phyloP scores from a whole-genome alignment of 768 basidiomycete genomes.

The Kwoniella sp. region DNA sequence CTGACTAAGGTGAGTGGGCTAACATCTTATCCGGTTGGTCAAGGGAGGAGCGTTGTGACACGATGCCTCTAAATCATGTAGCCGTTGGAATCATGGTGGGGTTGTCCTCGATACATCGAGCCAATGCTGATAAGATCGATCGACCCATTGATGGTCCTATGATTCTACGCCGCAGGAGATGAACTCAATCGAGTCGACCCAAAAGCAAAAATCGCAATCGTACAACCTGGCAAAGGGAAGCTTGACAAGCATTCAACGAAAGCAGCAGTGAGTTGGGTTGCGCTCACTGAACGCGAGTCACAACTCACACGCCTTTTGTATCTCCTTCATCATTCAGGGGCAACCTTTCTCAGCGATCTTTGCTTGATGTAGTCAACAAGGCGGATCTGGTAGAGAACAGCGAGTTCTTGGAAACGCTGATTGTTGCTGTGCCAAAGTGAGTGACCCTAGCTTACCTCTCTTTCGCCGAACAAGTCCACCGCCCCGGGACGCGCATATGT shows the following conservation, averaged over 20 bases:
- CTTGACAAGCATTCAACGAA: conserved; percentile 86
- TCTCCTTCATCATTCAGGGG: conserved; percentile 67
- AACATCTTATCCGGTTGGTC: too few relatives aligned
- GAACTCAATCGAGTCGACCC: conserved; percentile 86
- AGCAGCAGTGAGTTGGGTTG: conserved; percentile 70
- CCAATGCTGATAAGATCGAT: too few relatives aligned
- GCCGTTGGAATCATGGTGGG: too few relatives aligned
- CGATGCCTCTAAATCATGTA: too few relatives aligned
- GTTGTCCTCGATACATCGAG: not conserved
- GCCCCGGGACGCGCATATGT: too few relatives aligned
- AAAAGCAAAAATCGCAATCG: conserved; percentile 85
- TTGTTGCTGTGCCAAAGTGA: conserved; percentile 94
- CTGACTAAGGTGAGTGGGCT: conserved; percentile 73
- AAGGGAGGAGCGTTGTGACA: too few relatives aligned
- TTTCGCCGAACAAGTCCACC: too few relatives aligned
- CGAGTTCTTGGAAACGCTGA: conserved; percentile 87
- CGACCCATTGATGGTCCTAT: too few relatives aligned
- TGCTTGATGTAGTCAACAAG: conserved; percentile 79
- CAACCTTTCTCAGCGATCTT: conserved; percentile 86
- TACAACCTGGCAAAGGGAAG: conserved; percentile 95
- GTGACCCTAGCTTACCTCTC: too few relatives aligned
- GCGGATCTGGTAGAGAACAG: conserved; percentile 83
- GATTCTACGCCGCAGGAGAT: conserved; percentile 68
- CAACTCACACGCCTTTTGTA: not conserved
- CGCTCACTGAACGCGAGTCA: too few relatives aligned